Evolutionary conservation across 495 filamentous ascomycete genomes (phyloP).

Genomic region (Daldinia decipiens): DNA sequence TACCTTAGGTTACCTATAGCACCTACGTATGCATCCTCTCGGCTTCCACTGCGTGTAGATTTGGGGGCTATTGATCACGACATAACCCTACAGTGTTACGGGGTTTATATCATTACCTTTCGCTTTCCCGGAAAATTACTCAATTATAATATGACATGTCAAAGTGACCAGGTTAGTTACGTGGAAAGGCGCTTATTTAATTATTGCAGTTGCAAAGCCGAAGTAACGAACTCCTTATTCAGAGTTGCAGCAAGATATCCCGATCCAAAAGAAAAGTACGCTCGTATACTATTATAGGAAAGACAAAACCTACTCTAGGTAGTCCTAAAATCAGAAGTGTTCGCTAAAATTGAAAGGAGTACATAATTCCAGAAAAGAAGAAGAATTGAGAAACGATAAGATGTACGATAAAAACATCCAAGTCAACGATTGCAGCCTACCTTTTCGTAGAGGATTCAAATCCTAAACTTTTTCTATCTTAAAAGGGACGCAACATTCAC

Average conservation of each 20-base stretch:
- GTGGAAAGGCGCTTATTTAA: background rate
- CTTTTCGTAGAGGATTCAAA: constrained; percentile 1
- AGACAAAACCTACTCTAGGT: too few relatives aligned
- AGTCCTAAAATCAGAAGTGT: background rate
- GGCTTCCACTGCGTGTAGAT: background rate
- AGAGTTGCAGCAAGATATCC: background rate
- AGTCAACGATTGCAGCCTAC: constrained; percentile 10
- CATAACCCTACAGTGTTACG: background rate
- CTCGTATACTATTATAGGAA: too few relatives aligned
- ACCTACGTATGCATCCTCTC: background rate
- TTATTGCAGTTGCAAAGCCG: background rate
- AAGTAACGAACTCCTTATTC: background rate
- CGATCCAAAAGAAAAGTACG: background rate
- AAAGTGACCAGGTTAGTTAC: background rate
- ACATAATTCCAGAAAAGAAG: background rate
- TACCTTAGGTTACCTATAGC: background rate
- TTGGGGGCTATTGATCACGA: background rate
- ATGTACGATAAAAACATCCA: background rate
- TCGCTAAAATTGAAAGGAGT: background rate
- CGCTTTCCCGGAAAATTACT: background rate
- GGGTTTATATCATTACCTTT: background rate
- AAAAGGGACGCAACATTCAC: constrained; percentile 6
- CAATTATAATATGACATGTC: constrained; percentile 1
- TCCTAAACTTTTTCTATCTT: background rate
- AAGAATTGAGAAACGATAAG: background rate